Evolutionary conservation across 2,329 filamentous ascomycete genomes (phyloP).

Genomic region (Ophiostoma quercus): DNA sequence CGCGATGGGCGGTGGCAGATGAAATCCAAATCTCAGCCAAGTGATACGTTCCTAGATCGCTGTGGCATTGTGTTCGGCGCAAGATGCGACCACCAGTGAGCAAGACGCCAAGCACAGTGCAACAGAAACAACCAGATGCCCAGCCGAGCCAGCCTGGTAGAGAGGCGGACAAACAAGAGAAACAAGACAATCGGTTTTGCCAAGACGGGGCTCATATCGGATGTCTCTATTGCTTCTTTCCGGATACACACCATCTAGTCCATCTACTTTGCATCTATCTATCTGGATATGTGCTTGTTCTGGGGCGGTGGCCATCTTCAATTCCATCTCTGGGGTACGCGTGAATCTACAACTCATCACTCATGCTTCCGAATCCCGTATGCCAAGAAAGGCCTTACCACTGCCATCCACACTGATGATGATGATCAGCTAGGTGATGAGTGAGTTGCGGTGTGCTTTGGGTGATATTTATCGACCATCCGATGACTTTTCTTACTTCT

Average conservation of each 20-base stretch:
- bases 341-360: neutral
- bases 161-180: neutral
- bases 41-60: neutral
- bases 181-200: neutral
- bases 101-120: conserved; percentile 3
- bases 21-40: neutral
- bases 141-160: neutral
- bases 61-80: neutral
- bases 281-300: neutral
- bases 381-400: neutral
- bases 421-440: neutral
- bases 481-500: neutral
- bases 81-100: neutral
- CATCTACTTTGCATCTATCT: neutral
- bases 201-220: neutral
- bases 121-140: neutral
- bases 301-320: neutral
- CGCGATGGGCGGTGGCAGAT: neutral
- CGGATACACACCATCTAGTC: neutral
- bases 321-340: neutral
- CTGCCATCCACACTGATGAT: neutral
- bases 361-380: neutral
- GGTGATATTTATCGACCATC: neutral
- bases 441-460: neutral
- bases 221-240: neutral